Evolutionary conservation across 2,329 filamentous ascomycete species (phyloP), one percentile per base, ranked within the genome.

Genomic region (Furcasterigmium furcatum): DNA sequence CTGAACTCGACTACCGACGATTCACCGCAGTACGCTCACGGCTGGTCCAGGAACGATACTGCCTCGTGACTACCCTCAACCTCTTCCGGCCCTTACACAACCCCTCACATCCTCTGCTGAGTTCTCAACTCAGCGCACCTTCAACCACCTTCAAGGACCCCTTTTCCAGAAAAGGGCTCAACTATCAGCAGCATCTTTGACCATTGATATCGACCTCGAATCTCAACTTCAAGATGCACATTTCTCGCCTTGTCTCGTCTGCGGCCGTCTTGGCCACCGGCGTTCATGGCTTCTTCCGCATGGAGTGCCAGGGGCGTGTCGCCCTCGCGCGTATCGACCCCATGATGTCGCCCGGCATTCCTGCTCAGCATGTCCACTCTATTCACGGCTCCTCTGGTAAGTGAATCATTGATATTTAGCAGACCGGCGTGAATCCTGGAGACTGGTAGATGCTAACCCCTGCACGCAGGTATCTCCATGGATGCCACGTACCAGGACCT

Each of bases 241-340:
- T 42, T 19, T 18, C 20, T 18, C 32, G 13, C 13, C 20, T 42
- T 19, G 19, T 22, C 19, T 13, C 40, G 5, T n/a, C 40, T 14
- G 20, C 40, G 12, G 21, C 21, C 30, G 5, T 32, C n/a, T 20
- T 46, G 19, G 40, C 44, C 16, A n/a, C 40, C 1, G 54, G 67
- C 46, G 75, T 73, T 39, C 61, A 77, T 55, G 91, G 87, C 48
- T 96, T 96, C 67, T 96, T 88, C 88, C 88, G 91, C 61, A 87
- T 96, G 78, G 86, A 89, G 57, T 96, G 90, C 66, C 85, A 80
- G 55, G 84, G 82, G 46, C 77, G 79, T 39, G 73, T 83, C 53
- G 88, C 83, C 51, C 63, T 88, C 46, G 86, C 82, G 41, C 80
- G 88, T 46, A 73, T 95, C 34, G 90, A 96, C 60, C 90, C 90